Conservation (phyloP, 23 red algal genomes). For the Cyanidioschyzon merolae region DNA sequence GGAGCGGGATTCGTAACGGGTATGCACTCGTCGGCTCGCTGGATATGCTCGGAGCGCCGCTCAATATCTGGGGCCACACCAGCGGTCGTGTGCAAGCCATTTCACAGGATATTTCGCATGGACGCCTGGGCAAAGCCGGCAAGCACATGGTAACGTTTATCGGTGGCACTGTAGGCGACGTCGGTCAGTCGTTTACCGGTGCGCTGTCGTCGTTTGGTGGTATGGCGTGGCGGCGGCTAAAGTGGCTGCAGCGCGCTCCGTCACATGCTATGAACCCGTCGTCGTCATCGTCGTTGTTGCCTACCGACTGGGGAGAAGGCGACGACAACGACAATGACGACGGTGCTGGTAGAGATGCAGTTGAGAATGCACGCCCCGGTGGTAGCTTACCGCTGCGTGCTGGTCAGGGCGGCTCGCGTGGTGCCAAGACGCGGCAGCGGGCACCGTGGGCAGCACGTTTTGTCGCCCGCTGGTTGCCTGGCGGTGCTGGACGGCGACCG, state of each 20-base stretch:
- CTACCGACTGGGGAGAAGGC: too few relatives aligned
- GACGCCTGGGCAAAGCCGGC: background rate
- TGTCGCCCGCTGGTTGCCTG: too few relatives aligned
- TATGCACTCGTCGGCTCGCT: constrained; percentile 1
- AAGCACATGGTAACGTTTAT: background rate
- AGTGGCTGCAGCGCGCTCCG: background rate
- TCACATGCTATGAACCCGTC: too few relatives aligned
- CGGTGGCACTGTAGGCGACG: background rate
- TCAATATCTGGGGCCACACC: background rate
- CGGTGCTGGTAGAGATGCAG: too few relatives aligned
- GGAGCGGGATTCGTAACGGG: background rate
- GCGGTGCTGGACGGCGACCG: too few relatives aligned
- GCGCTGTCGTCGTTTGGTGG: background rate
- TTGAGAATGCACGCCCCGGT: too few relatives aligned
- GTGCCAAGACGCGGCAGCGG: too few relatives aligned
- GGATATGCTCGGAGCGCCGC: constrained; percentile 14
- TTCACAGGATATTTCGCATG: background rate
- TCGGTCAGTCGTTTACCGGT: constrained; percentile 10
- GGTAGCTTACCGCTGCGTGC: too few relatives aligned
- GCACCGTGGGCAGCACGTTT: too few relatives aligned
- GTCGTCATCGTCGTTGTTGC: too few relatives aligned
- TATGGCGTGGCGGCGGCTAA: background rate
- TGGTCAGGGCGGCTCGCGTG: too few relatives aligned
- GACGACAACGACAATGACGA: too few relatives aligned
- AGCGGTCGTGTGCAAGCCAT: background rate